phyloP scores from a whole-genome alignment of 495 filamentous ascomycete species.

The Niebla homalea region DNA sequence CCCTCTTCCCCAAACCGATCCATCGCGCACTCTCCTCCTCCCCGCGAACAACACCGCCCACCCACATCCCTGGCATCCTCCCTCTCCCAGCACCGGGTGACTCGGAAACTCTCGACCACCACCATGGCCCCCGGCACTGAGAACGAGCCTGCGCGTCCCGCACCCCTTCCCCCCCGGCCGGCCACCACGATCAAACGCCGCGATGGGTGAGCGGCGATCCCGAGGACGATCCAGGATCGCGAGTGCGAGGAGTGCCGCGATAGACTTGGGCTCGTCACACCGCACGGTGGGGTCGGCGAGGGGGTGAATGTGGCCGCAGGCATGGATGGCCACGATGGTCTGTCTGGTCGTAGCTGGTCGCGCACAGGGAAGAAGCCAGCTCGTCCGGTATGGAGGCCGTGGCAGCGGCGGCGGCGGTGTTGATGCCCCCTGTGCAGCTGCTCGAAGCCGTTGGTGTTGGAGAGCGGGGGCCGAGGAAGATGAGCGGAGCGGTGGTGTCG shows the following conservation, averaged over 20 bases:
- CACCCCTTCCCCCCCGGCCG: neutral
- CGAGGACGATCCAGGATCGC: slow-evolving; percentile 4
- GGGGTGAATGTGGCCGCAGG: neutral
- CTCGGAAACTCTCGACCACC: slow-evolving; percentile 12
- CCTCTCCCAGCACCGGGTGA: slow-evolving; percentile 8
- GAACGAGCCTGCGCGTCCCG: slow-evolving; percentile 8
- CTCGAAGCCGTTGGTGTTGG: neutral
- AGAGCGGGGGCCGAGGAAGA: neutral
- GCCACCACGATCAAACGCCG: slow-evolving; percentile 1
- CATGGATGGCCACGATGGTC: slow-evolving; percentile 3
- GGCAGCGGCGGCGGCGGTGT: neutral
- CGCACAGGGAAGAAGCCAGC: slow-evolving; percentile 2
- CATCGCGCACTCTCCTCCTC: slow-evolving; percentile 1
- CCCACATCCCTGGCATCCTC: slow-evolving; percentile 12
- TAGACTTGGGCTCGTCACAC: slow-evolving; percentile 1
- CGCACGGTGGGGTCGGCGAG: neutral
- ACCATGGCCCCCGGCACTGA: slow-evolving; percentile 7
- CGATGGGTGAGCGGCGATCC: slow-evolving; percentile 3
- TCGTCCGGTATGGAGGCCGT: neutral
- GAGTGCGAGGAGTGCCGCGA: slow-evolving; percentile 5
- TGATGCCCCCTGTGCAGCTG: neutral
- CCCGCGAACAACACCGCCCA: slow-evolving; percentile 11
- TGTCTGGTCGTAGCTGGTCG: slow-evolving; percentile 4
- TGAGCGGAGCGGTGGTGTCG: neutral
- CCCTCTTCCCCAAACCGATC: slow-evolving; percentile 2